Conservation (phyloP, 169 alveolate genomes). For the Plasmodium adleri region DNA sequence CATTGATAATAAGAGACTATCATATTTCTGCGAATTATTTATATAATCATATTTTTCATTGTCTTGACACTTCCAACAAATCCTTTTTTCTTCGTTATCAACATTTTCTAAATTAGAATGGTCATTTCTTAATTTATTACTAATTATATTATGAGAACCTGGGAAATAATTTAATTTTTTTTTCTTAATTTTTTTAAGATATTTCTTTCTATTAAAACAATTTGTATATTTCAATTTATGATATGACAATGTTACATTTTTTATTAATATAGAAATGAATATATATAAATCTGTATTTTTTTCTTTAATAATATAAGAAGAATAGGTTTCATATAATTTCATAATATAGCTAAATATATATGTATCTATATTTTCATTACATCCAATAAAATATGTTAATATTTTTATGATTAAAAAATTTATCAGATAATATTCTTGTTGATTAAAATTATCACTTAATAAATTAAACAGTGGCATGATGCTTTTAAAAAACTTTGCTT, state of each 20-base stretch:
- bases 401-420: conserved; percentile 21
- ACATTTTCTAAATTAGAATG: too few relatives aligned
- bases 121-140: too few relatives aligned
- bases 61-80: too few relatives aligned
- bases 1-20: too few relatives aligned
- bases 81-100: too few relatives aligned
- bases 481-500: conserved; percentile 49
- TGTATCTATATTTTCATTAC: conserved; percentile 21
- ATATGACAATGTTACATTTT: conserved; percentile 32
- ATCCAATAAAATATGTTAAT: conserved; percentile 28
- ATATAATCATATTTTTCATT: too few relatives aligned
- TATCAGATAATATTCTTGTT: background rate
- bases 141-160: too few relatives aligned
- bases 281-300: conserved; percentile 14
- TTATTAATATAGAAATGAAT: conserved; percentile 29
- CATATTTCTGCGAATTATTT: too few relatives aligned
- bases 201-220: background rate
- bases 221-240: conserved; percentile 20
- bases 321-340: conserved; percentile 32
- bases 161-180: background rate
- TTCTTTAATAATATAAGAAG: conserved; percentile 13
- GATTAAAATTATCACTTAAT: conserved; percentile 30
- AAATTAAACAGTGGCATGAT: conserved; percentile 51
- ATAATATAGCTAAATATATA: conserved; percentile 27
- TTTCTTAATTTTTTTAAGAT: background rate